These are phyloP conservation scores for Phaeosphaeria sp. DNA, from an alignment of 2,329 filamentous ascomycete species.

Conservation along the genomic window DNA sequence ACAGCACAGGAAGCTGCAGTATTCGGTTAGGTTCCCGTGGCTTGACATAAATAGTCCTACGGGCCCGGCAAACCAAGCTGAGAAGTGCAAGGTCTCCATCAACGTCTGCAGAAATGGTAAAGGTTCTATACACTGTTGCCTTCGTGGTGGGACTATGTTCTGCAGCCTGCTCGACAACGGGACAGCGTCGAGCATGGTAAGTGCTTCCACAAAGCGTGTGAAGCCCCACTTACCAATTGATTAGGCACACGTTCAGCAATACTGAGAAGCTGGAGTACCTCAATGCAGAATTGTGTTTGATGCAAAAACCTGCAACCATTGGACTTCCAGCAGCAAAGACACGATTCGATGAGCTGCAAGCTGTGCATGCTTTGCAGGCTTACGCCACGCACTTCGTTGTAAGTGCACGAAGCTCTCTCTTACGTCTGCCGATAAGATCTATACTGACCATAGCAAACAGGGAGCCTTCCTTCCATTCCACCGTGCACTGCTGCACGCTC, in stretches of 20 bases:
- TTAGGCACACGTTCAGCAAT: conserved; percentile 13
- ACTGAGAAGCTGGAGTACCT: conserved; percentile 18
- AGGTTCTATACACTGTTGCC: not conserved
- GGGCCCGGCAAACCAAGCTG: not conserved
- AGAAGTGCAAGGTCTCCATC: not conserved
- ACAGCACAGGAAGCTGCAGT: not conserved
- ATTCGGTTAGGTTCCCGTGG: not conserved
- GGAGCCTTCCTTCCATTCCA: conserved; percentile 48
- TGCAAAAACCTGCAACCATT: conserved; percentile 14
- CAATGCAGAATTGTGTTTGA: conserved; percentile 21
- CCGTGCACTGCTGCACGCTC: conserved; percentile 38
- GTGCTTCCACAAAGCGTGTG: not conserved
- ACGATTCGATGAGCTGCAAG: conserved; percentile 20
- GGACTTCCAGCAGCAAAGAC: conserved; percentile 7
- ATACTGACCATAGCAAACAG: conserved; percentile 1
- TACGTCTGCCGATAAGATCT: not conserved
- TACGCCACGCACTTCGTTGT: conserved; percentile 8
- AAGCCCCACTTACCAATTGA: not conserved
- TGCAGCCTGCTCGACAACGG: not conserved
- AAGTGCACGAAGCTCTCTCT: not conserved
- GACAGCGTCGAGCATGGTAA: conserved; percentile 9
- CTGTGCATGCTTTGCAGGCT: conserved; percentile 9
- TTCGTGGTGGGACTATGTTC: not conserved
- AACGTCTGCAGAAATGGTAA: not conserved
- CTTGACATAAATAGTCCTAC: not conserved